These are phyloP conservation scores for Urochloa ruziziensis DNA, from an alignment of 176 grass and related monocot genomes.

Conservation along the genomic window DNA sequence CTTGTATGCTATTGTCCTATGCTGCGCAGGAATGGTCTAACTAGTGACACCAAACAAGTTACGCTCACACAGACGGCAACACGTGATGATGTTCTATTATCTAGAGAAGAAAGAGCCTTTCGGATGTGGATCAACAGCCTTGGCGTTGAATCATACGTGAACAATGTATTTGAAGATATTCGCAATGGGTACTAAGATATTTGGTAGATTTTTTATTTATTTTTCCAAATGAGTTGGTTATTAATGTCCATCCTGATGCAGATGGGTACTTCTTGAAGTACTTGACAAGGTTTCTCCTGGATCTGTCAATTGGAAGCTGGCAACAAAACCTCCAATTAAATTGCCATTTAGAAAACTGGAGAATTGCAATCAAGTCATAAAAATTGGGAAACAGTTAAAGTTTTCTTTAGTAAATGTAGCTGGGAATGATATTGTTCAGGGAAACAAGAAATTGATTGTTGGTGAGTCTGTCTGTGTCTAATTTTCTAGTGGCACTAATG, in stretches of 20 bases:
- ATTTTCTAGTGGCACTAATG: background rate
- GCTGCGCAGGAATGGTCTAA: slow-evolving; percentile 81
- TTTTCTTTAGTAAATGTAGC: slow-evolving; percentile 96
- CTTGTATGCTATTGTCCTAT: slow-evolving; percentile 17
- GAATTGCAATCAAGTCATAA: slow-evolving; percentile 98
- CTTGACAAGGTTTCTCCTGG: slow-evolving; percentile 94
- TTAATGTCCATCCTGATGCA: slow-evolving; percentile 39
- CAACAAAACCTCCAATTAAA: slow-evolving; percentile 95
- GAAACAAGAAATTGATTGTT: slow-evolving; percentile 98
- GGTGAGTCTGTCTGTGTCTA: slow-evolving; percentile 47
- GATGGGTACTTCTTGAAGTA: slow-evolving; percentile 99
- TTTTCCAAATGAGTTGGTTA: slow-evolving; percentile 3
- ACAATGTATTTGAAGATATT: slow-evolving; percentile 97
- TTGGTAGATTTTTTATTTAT: slow-evolving; percentile 16
- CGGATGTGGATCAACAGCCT: slow-evolving; percentile 99
- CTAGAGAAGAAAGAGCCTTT: slow-evolving; percentile 95
- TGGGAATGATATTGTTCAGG: slow-evolving; percentile 99
- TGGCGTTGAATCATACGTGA: slow-evolving; percentile 86
- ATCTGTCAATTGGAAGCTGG: slow-evolving; percentile 89
- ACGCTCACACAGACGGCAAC: slow-evolving; percentile 54
- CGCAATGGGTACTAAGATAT: slow-evolving; percentile 73
- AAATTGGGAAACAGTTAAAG: slow-evolving; percentile 79
- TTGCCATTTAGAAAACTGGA: slow-evolving; percentile 95
- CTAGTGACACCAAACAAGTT: slow-evolving; percentile 67
- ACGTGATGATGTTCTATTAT: slow-evolving; percentile 81